Evolutionary conservation across 2,329 filamentous ascomycete species (phyloP), one percentile per base, ranked within the genome.

Genomic region (Ambrosiella beaveri): DNA sequence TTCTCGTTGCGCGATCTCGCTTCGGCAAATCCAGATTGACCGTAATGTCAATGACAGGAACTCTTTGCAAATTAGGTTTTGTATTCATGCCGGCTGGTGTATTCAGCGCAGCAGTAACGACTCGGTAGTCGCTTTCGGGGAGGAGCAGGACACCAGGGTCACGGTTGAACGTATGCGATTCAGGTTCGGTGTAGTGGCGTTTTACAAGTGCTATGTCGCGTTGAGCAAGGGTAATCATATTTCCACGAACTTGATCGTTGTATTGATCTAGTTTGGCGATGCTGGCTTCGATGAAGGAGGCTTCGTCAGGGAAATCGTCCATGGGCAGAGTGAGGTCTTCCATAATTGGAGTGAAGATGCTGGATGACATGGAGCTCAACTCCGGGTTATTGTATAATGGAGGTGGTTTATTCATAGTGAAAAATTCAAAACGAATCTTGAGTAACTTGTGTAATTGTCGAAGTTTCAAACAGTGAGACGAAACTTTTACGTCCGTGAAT

Each of bases 321-420:
- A 62, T 62, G 17, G 63, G 60, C 1, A 59, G 58, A 49, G 63
- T 61, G 54, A 67, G 63, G 47, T 65, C 62, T 7, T 61, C 57
- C 4, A 59, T 50, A 13, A 72, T 63, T 35, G 69, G 67, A 35
- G 68, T 65, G 62, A 71, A 73, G 51, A 72, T 68, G 59, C 65
- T 63, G 4, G 66, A 63, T 3, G 64, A 60, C 59, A 68, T 62
- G 57, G 62, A 58, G 12, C 44, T 60, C 40, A 70, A 63, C 0
- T 36, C 39, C 3, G 17, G 54, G 41, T 45, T 54, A 54, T 9
- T 39, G 37, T 15, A 47, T 35, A n/a, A 13, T 15, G 44, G 17
- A 51, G 13, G 47, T 15, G 44, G 44, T n/a, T 47, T 47, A 15
- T 47, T 47, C 44, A 15, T 47, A 2, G n/a, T 47, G n/a, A 15